Evolutionary conservation across 1,284 basidiomycete species (phyloP).

Genomic region (Sutorius eximius): DNA sequence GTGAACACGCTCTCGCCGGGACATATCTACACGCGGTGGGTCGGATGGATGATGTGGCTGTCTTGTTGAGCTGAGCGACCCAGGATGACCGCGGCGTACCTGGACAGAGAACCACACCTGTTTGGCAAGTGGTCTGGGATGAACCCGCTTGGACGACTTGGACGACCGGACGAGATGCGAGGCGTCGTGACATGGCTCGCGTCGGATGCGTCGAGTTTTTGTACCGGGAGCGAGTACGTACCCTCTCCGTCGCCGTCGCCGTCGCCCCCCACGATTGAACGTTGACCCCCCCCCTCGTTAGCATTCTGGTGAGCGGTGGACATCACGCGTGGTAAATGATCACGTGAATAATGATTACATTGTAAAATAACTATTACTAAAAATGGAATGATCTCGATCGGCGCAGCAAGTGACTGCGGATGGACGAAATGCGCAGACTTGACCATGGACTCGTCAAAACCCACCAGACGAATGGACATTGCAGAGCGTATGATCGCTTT

Average conservation of each 20-base stretch:
- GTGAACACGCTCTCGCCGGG: slow-evolving; percentile 79
- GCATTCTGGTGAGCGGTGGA: slow-evolving; percentile 69
- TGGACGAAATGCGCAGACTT: slow-evolving; percentile 1
- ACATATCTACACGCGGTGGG: slow-evolving; percentile 72
- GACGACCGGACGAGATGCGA: slow-evolving; percentile 73
- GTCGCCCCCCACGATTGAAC: background rate
- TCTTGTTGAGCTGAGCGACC: background rate
- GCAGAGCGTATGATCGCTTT: slow-evolving; percentile 65
- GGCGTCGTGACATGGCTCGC: slow-evolving; percentile 82
- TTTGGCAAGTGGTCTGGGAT: slow-evolving; percentile 70
- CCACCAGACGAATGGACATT: slow-evolving; percentile 49
- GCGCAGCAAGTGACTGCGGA: slow-evolving; percentile 37
- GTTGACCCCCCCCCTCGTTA: too few species aligned
- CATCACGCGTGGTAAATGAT: slow-evolving; percentile 62
- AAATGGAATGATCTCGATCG: slow-evolving; percentile 33
- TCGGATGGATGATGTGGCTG: background rate
- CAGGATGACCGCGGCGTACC: slow-evolving; percentile 77
- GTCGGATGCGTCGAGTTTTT: slow-evolving; percentile 74
- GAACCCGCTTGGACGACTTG: slow-evolving; percentile 76
- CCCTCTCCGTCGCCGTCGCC: accelerated
- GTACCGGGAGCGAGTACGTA: slow-evolving; percentile 69
- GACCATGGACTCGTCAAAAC: slow-evolving; percentile 10
- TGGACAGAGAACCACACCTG: slow-evolving; percentile 70
- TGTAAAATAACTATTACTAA: slow-evolving; percentile 7
- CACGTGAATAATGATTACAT: slow-evolving; percentile 9